A percentile compares a stretch with the other conserved stretches of the same genome.
Evolutionary conservation across 2,329 filamentous ascomycete species (phyloP).

Genomic region (Aspergillus caelatus): DNA sequence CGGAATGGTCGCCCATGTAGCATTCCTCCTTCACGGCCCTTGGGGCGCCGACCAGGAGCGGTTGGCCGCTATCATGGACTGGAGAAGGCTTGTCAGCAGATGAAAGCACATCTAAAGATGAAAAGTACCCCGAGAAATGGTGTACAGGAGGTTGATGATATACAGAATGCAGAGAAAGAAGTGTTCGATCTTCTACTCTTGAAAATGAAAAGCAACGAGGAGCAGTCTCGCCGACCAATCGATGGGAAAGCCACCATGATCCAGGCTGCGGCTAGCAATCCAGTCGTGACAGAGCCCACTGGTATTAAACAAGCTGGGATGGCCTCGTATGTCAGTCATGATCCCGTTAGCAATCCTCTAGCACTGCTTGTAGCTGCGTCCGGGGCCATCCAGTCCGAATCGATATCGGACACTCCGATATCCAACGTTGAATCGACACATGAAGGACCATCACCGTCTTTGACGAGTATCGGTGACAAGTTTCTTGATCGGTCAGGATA

Average conservation of each 20-base stretch:
- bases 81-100: slow-evolving; percentile 32
- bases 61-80: slow-evolving; percentile 31
- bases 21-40: slow-evolving; percentile 26
- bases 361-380: slow-evolving; percentile 31
- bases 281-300: not conserved
- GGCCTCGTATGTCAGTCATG: not conserved
- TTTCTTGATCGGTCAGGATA: slow-evolving; percentile 24
- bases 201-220: not conserved
- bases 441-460: not conserved
- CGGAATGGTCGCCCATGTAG: slow-evolving; percentile 27
- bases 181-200: not conserved
- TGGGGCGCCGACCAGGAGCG: slow-evolving; percentile 30
- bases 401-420: not conserved
- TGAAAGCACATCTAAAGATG: slow-evolving; percentile 29
- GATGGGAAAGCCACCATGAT: not conserved
- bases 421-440: not conserved
- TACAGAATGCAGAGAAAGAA: not conserved
- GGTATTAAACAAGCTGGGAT: not conserved
- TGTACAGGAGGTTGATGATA: not conserved
- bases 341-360: slow-evolving; percentile 32
- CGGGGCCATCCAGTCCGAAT: not conserved
- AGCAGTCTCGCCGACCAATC: not conserved
- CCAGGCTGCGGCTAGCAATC: not conserved
- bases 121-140: slow-evolving; percentile 7
- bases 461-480: slow-evolving; percentile 6